Base-by-base conservation (phyloP, 31 red algal genomes). In the Porphyra umbilicalis region DNA sequence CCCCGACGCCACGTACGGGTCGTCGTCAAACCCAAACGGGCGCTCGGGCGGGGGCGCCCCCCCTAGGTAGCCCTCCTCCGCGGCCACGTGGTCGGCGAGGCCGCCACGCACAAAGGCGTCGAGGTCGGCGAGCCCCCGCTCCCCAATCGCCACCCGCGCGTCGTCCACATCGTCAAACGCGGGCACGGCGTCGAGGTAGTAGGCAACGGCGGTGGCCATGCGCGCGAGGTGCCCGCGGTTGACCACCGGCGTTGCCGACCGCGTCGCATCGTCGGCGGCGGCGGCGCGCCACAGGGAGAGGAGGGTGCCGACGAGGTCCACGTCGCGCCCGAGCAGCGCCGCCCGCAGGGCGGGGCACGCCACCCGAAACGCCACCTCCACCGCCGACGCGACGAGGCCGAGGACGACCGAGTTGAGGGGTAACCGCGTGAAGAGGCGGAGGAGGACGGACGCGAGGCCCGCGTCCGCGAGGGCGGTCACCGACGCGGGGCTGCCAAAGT, bases 341-440 rank as follows among this genome's bases (percentile, higher is more conserved):
- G 78, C 15, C 75, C 91, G 78, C 30, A 94, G 42, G 31, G 79
- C 85, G 8, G 75, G 31, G 75, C 85, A 89, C 68, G 84, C 75
- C 10, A 87, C 80, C 16, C 79, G 74, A 44, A 94, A 94, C 32
- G 91, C 81, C 25, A 86, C 83, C 75, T 94, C 91, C 5, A 94
- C 84, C 33, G 89, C 89, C 6, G 87, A 81, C 35, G 91, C 87
- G 16, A 94, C 91, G 84, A 94, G 89, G 81, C 89, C 87, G 14
- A 89, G 91, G 36, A 94, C 46, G 16, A 94, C 77, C 40, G 83
- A 86, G 81, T 94, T 94, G 37, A 89, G 79, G 76, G 57, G 84
- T 7, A 94, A 77, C 33, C 91, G 35, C 35, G 78, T 77, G 77
- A 94, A 94, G 80, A 94, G 36, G 16, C 83, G 71, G 77, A 94